Evolutionary conservation across 2,329 filamentous ascomycete genomes (phyloP).

Genomic region (Diaporthe helianthi): DNA sequence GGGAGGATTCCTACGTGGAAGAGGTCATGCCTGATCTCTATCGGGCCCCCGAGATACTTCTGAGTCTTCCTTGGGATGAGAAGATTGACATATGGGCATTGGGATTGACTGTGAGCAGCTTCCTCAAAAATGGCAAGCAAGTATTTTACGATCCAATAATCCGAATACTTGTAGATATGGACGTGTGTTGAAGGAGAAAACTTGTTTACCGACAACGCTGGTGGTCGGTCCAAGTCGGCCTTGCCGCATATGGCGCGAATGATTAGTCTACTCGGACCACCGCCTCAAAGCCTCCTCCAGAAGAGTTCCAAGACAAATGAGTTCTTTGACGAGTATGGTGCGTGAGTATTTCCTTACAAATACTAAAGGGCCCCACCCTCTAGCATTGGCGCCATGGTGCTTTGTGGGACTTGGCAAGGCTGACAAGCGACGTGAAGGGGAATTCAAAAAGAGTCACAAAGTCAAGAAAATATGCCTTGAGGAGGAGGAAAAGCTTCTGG

Average conservation of each 20-base stretch:
- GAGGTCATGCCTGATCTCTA: not conserved
- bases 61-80: not conserved
- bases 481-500: not conserved
- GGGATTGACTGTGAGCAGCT: not conserved
- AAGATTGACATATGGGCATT: not conserved
- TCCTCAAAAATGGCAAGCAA: not conserved
- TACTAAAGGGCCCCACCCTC: not conserved
- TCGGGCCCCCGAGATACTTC: not conserved
- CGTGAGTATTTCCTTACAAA: not conserved
- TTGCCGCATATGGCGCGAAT: not conserved
- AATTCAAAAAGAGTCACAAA: not conserved
- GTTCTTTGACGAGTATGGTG: not conserved
- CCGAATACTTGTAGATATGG: not conserved
- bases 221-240: not conserved
- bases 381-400: not conserved
- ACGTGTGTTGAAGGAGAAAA: not conserved
- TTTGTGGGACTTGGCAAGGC: not conserved
- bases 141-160: not conserved
- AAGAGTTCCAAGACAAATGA: not conserved
- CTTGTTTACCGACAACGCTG: not conserved
- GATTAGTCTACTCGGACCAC: not conserved
- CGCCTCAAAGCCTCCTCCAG: not conserved
- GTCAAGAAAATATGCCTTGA: not conserved
- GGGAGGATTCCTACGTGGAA: not conserved
- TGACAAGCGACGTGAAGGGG: not conserved